Base-by-base conservation (phyloP, 805 yeast genomes). In the Lachancea fermentati region DNA sequence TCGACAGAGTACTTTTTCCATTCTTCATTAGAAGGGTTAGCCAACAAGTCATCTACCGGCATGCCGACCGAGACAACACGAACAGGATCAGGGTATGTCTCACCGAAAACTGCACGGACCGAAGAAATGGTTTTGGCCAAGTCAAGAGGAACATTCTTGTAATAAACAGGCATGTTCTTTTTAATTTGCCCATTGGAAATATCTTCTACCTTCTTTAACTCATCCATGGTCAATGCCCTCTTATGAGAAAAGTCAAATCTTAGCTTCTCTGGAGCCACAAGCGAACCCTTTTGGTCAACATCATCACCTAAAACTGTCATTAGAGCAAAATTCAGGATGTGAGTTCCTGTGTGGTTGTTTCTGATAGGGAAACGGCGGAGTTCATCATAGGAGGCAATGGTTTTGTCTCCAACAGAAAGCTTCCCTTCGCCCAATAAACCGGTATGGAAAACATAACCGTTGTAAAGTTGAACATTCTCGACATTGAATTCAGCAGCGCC, bases 291-390 rank as follows among this genome's bases (percentile, higher is more conserved):
- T 72, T 93, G 99, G 55, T 88, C 96, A 44, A 93, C 81, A 26
- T 79, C 79, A 49, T 81, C 85, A 47, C 97, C 98, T 41, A 93
- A 69, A 32, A 83, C 87, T 54, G 80, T 82, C 61, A 91, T 79
- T 52, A 93, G 72, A 32, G 94, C 97, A 62, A 72, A 84, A 68
- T 93, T 93, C 54, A 93, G 76, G 34, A 93, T 79, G 60, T 93
- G 99, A 2, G 99, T 93, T 69, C 97, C 97, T 32, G 99, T 91
- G 67, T 93, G 99, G 75, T 93, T 93, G 70, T 89, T 88, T 71
- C 94, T 85, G 54, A 93, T 81, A 47, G 97, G 95, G 85, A 87
- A 81, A 70, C 99, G 85, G 65, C 97, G 85, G 56, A 83, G 73
- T 61, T 86, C 96, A 57, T 93, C 96, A 57, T 81, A 88, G 35